phyloP scores from a whole-genome alignment of 2,329 filamentous ascomycete genomes.

The Epichloe baconii region DNA sequence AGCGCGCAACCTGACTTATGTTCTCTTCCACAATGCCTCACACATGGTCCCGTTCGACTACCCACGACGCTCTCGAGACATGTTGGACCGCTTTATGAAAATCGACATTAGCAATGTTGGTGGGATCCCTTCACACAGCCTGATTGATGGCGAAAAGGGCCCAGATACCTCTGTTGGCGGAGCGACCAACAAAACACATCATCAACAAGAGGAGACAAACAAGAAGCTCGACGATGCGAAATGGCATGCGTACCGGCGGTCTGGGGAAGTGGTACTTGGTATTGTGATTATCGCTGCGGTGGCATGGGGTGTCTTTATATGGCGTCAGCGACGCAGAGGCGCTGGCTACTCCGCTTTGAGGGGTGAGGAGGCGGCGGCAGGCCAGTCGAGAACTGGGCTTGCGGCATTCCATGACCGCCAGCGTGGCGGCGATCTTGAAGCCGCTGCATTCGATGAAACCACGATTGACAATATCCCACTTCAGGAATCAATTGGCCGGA shows the following conservation, averaged over 20 bases:
- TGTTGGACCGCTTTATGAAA: slow-evolving; percentile 92
- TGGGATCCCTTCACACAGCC: slow-evolving; percentile 62
- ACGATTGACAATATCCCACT: slow-evolving; percentile 49
- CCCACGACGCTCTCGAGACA: slow-evolving; percentile 74
- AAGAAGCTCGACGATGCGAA: slow-evolving; percentile 68
- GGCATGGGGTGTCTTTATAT: slow-evolving; percentile 63
- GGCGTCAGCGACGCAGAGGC: slow-evolving; percentile 45
- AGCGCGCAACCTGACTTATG: slow-evolving; percentile 88
- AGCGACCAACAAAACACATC: slow-evolving; percentile 43
- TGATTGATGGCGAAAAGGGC: slow-evolving; percentile 74
- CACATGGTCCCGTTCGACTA: slow-evolving; percentile 98
- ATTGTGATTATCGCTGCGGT: slow-evolving; percentile 63
- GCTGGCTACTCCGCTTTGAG: slow-evolving; percentile 40
- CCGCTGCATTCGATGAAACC: slow-evolving; percentile 52
- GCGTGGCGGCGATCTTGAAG: slow-evolving; percentile 41
- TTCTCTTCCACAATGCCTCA: slow-evolving; percentile 87
- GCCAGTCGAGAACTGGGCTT: slow-evolving; percentile 23
- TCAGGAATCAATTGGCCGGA: slow-evolving; percentile 27
- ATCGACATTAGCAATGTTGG: slow-evolving; percentile 87
- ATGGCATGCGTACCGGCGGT: slow-evolving; percentile 80
- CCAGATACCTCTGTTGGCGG: slow-evolving; percentile 65
- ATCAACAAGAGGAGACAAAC: slow-evolving; percentile 40
- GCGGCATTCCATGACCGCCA: slow-evolving; percentile 36
- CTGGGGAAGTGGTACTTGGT: slow-evolving; percentile 72
- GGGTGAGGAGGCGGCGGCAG: slow-evolving; percentile 22